Conservation (phyloP, 176 grass and related monocot species). For the Olyra latifolia region DNA sequence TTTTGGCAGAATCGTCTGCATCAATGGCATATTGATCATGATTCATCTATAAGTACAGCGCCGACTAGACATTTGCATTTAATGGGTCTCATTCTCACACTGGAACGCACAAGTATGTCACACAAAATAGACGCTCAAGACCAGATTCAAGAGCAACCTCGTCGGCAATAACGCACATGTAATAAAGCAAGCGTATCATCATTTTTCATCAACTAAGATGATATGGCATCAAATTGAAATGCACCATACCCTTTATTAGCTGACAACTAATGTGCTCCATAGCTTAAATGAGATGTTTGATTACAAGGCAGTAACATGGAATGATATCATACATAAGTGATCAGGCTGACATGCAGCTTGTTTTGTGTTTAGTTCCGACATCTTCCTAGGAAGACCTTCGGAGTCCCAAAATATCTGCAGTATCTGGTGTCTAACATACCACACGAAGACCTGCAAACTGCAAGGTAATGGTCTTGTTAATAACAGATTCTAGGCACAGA, state of each 20-base stretch:
- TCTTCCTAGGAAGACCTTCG: conserved; percentile 36
- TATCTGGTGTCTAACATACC: conserved; percentile 23
- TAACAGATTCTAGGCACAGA: background rate
- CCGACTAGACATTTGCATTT: background rate
- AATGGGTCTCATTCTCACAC: background rate
- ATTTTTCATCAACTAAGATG: background rate
- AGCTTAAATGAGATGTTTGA: conserved; percentile 9
- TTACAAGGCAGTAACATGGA: conserved; percentile 48
- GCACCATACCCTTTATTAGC: conserved; percentile 36
- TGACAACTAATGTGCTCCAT: conserved; percentile 13
- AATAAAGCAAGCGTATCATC: background rate
- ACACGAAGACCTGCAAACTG: conserved; percentile 24
- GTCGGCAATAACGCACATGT: background rate
- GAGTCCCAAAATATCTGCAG: conserved; percentile 13
- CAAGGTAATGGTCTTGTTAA: background rate
- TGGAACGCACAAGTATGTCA: no score
- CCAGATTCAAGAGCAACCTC: background rate
- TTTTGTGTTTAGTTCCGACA: conserved; percentile 30
- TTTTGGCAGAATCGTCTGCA: background rate
- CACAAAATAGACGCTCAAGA: background rate
- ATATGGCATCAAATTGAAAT: conserved; percentile 1
- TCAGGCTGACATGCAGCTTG: conserved; percentile 16
- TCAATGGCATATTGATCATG: background rate
- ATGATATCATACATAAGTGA: conserved; percentile 33
- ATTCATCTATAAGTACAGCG: background rate